Base-by-base conservation (phyloP, 192 early-diverging fungal species). In the Entomortierella lignicola region DNA sequence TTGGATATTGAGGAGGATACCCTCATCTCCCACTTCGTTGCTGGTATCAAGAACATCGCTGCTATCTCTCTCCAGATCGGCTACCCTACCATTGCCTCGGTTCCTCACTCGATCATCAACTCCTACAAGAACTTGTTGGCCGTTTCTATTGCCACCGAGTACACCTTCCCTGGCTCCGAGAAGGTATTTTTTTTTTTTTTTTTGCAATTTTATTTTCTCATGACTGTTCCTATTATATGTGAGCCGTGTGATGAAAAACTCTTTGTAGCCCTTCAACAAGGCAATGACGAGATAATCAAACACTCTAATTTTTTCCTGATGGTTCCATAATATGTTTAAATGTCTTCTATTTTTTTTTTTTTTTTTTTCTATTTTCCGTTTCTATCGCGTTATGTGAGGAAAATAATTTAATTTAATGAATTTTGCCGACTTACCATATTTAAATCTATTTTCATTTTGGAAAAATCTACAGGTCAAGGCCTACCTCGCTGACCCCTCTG, bases 101-200 rank as follows among this genome's bases (percentile, higher is more conserved):
- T 98, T 59, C 98, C 97, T 61, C 98, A 99, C 94, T 85, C 93
- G 69, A 82, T 95, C 84, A 92, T 95, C 92, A 98, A 98, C 90
- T 90, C 92, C 75, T 99, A 96, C 94, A 99, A 98, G 94, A 94
- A 97, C 77, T 80, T 99, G 71, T 88, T 99, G 84, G 89, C 91
- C 72, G 86, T 98, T 85, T 96, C 94, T 80, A 82, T 97, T 63
- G 89, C 90, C 79, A 92, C 93, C 85, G 92, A 94, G 77, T 96
- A 97, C 90, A 92, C 92, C 79, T 96, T 96, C 85, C 86, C 90
- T 59, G 94, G 91, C 69, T 89, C 92, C 64, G 94, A 97, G 89
- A 87, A 91, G 74, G 88, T 91, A 83, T 77, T n/a, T 32, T 23
- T n/a, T 60, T n/a, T 32, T 23, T n/a, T 60, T 29, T 41, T 39